These are phyloP conservation scores for Zygosaccharomyces bailii DNA, from an alignment of 805 yeast genomes.

Conservation along the genomic window DNA sequence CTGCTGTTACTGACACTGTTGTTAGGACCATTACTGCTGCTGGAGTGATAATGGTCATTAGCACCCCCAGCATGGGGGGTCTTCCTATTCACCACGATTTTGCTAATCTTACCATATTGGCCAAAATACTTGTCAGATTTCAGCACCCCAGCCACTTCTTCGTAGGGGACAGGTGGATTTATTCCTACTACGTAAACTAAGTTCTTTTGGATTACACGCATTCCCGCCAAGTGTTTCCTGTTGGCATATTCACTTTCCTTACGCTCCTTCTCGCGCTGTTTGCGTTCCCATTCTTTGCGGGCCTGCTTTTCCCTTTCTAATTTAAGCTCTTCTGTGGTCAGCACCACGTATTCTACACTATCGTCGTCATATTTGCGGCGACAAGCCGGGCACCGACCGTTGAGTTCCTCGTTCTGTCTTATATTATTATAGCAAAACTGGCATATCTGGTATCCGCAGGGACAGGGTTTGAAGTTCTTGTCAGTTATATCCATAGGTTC, in stretches of 20 bases:
- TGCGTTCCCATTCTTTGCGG: constrained; percentile 75
- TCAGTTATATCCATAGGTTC: constrained; percentile 98
- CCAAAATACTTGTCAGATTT: constrained; percentile 94
- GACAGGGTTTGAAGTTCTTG: constrained; percentile 97
- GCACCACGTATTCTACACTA: constrained; percentile 77
- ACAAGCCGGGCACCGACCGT: constrained; percentile 97
- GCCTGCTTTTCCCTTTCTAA: constrained; percentile 76
- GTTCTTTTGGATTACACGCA: constrained; percentile 97
- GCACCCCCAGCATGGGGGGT: constrained; percentile 38
- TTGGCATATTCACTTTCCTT: constrained; percentile 79
- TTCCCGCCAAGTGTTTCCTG: constrained; percentile 90
- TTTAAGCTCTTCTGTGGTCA: constrained; percentile 81
- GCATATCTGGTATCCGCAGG: constrained; percentile 98
- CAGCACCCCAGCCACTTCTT: constrained; percentile 75
- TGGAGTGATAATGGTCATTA: constrained; percentile 28
- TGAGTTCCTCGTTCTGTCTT: constrained; percentile 89
- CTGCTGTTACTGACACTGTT: constrained; percentile 22
- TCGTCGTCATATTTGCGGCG: constrained; percentile 92
- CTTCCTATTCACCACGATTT: constrained; percentile 86
- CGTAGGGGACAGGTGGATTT: constrained; percentile 72
- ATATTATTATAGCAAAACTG: constrained; percentile 98
- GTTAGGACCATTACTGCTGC: constrained; percentile 10
- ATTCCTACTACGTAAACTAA: constrained; percentile 94
- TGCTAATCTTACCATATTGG: constrained; percentile 94
- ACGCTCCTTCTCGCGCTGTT: constrained; percentile 85